Evolutionary conservation across 2,329 filamentous ascomycete species (phyloP).

Genomic region (Pleurostoma richardsiae): DNA sequence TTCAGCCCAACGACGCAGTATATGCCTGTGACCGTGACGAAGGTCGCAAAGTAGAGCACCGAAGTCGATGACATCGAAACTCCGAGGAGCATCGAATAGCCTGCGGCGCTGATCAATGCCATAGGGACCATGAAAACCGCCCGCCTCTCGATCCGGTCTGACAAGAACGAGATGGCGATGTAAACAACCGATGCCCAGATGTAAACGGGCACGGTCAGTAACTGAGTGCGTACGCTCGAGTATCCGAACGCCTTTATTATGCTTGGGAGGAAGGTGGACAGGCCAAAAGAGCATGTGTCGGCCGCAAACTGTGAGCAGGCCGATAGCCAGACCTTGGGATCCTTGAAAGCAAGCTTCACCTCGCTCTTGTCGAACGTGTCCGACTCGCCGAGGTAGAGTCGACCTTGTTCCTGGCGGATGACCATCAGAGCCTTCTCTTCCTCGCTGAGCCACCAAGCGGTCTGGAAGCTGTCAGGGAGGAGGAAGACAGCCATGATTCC

Average conservation of each 20-base stretch:
- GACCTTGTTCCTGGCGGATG: constrained; percentile 4
- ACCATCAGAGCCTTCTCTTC: constrained; percentile 10
- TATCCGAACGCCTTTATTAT: constrained; percentile 8
- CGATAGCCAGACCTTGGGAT: constrained; percentile 8
- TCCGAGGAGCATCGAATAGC: constrained; percentile 7
- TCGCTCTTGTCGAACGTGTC: constrained; percentile 7
- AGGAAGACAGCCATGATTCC: constrained; percentile 19
- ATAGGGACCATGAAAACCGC: constrained; percentile 9
- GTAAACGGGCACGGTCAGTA: constrained; percentile 8
- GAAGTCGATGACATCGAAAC: constrained; percentile 5
- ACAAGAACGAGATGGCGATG: constrained; percentile 4
- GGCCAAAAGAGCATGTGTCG: constrained; percentile 2
- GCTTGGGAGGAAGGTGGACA: background rate
- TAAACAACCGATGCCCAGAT: constrained; percentile 6
- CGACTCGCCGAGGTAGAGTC: constrained; percentile 4
- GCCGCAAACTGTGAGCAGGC: constrained; percentile 3
- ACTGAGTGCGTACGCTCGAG: constrained; percentile 2
- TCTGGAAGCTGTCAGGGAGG: constrained; percentile 20
- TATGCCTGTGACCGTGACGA: constrained; percentile 10
- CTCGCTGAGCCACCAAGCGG: constrained; percentile 7
- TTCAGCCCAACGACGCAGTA: constrained; percentile 13
- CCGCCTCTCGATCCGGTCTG: constrained; percentile 6
- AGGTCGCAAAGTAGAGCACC: constrained; percentile 10
- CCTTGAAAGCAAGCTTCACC: constrained; percentile 9
- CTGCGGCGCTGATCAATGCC: constrained; percentile 4